A percentile compares a stretch with the other conserved stretches of the same genome.
These are phyloP conservation scores for Globisporangium solare DNA, from an alignment of 352 stramenopile species.

Conservation along the genomic window DNA sequence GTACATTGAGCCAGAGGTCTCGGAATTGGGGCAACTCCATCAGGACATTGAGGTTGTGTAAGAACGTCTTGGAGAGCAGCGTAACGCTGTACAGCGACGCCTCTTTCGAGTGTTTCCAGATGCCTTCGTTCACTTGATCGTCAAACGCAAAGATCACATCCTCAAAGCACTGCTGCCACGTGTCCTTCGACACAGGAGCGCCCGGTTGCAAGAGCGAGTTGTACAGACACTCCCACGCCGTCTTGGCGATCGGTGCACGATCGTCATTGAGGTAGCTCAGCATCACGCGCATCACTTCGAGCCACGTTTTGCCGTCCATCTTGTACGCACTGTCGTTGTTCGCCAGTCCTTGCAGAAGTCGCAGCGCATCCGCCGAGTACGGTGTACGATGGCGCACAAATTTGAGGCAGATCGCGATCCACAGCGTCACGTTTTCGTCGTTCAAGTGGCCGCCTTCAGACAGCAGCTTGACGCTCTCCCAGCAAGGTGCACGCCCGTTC, in stretches of 20 bases:
- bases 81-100: conserved; percentile 78
- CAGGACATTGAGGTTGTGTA: conserved; percentile 77
- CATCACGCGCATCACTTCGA: conserved; percentile 86
- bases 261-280: conserved; percentile 80
- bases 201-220: conserved; percentile 74
- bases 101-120: conserved; percentile 52
- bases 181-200: conserved; percentile 60
- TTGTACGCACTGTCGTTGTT: conserved; percentile 73
- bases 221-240: conserved; percentile 80
- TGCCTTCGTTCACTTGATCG: conserved; percentile 64
- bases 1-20: conserved; percentile 71
- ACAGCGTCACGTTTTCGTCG: conserved; percentile 76
- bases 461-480: conserved; percentile 72
- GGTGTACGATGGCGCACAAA: conserved; percentile 78
- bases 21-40: conserved; percentile 62
- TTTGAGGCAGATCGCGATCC: conserved; percentile 74
- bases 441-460: conserved; percentile 66
- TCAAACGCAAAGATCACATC: conserved; percentile 88
- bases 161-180: conserved; percentile 82
- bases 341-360: conserved; percentile 65
- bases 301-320: conserved; percentile 66
- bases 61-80: conserved; percentile 82
- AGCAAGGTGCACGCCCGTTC: conserved; percentile 61
- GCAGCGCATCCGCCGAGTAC: conserved; percentile 71
- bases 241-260: conserved; percentile 70